Evolutionary conservation across 2,329 filamentous ascomycete species (phyloP).

Genomic region (Akanthomyces dipterigenus): DNA sequence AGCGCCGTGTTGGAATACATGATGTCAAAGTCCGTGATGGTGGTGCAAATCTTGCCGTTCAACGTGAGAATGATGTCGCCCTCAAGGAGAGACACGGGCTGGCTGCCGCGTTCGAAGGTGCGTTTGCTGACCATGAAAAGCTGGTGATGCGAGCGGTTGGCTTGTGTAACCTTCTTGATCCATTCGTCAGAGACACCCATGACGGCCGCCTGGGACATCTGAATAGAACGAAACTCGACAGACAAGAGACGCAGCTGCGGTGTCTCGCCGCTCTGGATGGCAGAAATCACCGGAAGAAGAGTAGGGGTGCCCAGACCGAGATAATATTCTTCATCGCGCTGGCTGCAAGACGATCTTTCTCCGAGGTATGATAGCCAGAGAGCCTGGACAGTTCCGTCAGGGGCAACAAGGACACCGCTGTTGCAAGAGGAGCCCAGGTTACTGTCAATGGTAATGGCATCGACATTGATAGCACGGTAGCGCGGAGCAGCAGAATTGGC

Average conservation of each 20-base stretch:
- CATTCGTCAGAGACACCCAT: conserved; percentile 96
- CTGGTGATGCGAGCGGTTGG: conserved; percentile 89
- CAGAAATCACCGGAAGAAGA: conserved; percentile 77
- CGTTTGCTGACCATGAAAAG: conserved; percentile 98
- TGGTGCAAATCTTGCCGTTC: conserved; percentile 87
- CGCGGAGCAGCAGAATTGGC: conserved; percentile 86
- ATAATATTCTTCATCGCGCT: conserved; percentile 94
- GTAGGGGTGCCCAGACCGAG: conserved; percentile 86
- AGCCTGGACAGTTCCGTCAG: conserved; percentile 88
- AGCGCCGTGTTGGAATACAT: conserved; percentile 89
- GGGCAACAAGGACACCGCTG: conserved; percentile 82
- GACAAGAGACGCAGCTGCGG: conserved; percentile 86
- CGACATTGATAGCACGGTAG: conserved; percentile 91
- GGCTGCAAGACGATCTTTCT: conserved; percentile 69
- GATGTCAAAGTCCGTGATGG: conserved; percentile 85
- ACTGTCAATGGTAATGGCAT: conserved; percentile 95
- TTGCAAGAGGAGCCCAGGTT: conserved; percentile 86
- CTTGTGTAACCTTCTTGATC: conserved; percentile 83
- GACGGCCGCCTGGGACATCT: conserved; percentile 93
- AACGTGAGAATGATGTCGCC: conserved; percentile 88
- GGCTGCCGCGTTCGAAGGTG: conserved; percentile 51
- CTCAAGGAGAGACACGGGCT: conserved; percentile 61
- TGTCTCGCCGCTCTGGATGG: conserved; percentile 72
- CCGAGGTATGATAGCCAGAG: conserved; percentile 96
- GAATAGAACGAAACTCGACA: conserved; percentile 88